Base-by-base conservation (phyloP, 108 stramenopile genomes). In the Cyclotella atomus region DNA sequence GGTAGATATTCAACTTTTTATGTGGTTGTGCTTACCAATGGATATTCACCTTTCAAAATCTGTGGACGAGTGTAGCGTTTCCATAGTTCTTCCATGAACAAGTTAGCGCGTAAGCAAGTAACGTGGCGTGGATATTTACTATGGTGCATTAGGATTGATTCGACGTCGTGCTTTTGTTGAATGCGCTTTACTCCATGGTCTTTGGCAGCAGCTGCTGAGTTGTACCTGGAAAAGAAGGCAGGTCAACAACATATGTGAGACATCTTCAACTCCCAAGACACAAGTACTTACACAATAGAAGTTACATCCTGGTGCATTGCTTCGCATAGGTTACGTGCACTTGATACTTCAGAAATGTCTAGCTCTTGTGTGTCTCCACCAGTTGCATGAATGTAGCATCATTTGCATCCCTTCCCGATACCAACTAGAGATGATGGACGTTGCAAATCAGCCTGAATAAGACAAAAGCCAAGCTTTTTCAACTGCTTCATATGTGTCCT, bases 81-180 rank as follows among this genome's bases (percentile, higher is more conserved):
- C 75, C 75, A 76, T 0, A 76, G 27, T 14, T 76, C 75, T 29
- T 76, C 75, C 68, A 68, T 69, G 75, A 76, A 76, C 14, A 76
- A 14, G 33, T 77, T 77, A 60, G 69, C 68, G 0, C 76, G 76
- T 9, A 77, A 60, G 30, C 65, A 23, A 23, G 52, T 52, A 10
- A 52, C 52, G 20, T 52, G 52, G 24, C 21, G 20, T 6, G 3
- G 52, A 1, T 23, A 23, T 23, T 52, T 52, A 10, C 52, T n/a
- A 1, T n/a, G n/a, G n/a, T 23, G 3, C 52, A 23, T 2, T 23
- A 52, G 21, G 2, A 52, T 5, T 23, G 9, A n/a, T 23, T 52
- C 52, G 21, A 52, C 20, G 21, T 52, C 52, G 5, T 52, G 52
- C 52, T 52, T 52, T 23, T 52, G 52, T 23, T 52, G n/a, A 10